Base-by-base conservation (phyloP, 2,329 filamentous ascomycete genomes). In the Corinectria fuckeliana region DNA sequence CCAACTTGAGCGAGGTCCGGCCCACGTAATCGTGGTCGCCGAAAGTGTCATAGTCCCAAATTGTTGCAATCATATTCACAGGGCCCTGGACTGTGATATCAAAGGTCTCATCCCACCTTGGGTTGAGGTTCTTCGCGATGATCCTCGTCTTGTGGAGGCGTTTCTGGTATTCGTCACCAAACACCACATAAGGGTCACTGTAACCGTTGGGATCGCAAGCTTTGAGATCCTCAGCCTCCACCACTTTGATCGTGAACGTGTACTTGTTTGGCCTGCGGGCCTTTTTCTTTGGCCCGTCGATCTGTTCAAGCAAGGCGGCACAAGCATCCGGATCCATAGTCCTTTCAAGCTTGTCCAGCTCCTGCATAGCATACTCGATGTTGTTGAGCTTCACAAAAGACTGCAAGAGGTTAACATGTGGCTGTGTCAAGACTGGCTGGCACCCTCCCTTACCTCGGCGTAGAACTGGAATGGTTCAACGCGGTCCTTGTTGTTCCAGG, bases 381-480 rank as follows among this genome's bases (percentile, higher is more conserved):
- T 99, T 96, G 81, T 99, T 99, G 67, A 99, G 85, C 77, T 98
- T 99, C 62, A 99, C 93, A 69, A 99, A 91, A 5, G 93, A 97
- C 91, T 97, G 67, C 39, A 9, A 30, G 42, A 13, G 52, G 65
- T 79, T 70, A 79, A 75, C 49, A n/a, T 20, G n/a, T 3, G n/a
- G n/a, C n/a, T n/a, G n/a, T n/a, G n/a, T n/a, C n/a, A n/a, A n/a
- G n/a, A n/a, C n/a, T n/a, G n/a, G n/a, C n/a, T n/a, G n/a, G n/a
- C n/a, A n/a, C n/a, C n/a, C 3, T 6, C 39, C 32, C 82, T 77
- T 80, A 93, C 92, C 86, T 97, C 91, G 2, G 92, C 88, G 68
- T 93, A 95, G 78, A 99, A 99, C 64, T 98, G 93, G 77, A 98
- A 99, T 0, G 95, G 95, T 71, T 97, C 94, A 38, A 95, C 88